Evolutionary conservation across 495 filamentous ascomycete genomes (phyloP).

Genomic region (Neurospora intermedia): DNA sequence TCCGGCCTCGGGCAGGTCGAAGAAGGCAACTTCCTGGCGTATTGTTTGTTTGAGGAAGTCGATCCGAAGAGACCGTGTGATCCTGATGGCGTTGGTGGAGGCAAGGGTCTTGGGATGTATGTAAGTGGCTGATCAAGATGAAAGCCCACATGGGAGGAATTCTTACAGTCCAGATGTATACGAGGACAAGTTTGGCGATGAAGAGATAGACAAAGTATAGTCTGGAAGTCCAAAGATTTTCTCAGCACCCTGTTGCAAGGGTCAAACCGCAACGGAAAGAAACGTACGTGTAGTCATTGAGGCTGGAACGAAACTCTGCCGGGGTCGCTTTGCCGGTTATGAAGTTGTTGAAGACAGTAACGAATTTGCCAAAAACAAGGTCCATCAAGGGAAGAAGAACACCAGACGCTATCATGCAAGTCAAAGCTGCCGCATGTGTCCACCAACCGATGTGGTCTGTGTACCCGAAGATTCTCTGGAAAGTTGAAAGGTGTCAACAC

Average conservation of each 20-base stretch:
- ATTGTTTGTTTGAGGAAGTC: slow-evolving; percentile 25
- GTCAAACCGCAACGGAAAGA: neutral
- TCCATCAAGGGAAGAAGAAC: slow-evolving; percentile 26
- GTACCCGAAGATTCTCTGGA: slow-evolving; percentile 13
- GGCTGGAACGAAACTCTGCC: slow-evolving; percentile 5
- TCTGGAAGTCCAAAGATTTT: neutral
- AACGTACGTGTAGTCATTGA: slow-evolving; percentile 11
- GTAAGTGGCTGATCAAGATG: neutral
- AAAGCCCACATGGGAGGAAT: slow-evolving; percentile 5
- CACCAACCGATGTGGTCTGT: slow-evolving; percentile 7
- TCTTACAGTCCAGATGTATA: slow-evolving; percentile 36
- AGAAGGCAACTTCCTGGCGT: slow-evolving; percentile 27
- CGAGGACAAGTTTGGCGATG: slow-evolving; percentile 37
- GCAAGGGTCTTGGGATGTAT: neutral
- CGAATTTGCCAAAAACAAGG: slow-evolving; percentile 22
- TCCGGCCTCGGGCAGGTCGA: slow-evolving; percentile 24
- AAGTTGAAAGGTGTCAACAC: neutral
- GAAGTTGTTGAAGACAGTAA: slow-evolving; percentile 21
- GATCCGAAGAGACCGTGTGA: slow-evolving; percentile 20
- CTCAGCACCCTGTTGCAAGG: neutral
- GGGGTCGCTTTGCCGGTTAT: neutral
- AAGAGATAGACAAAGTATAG: slow-evolving; percentile 45
- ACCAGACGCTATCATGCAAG: slow-evolving; percentile 20
- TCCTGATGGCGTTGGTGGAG: slow-evolving; percentile 11
- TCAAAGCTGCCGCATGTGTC: slow-evolving; percentile 5